Percentiles rank a stretch among this genome's conserved stretches.
Evolutionary conservation across 2,329 filamentous ascomycete species (phyloP).

Genomic region (Neopestalotiopsis rosae): DNA sequence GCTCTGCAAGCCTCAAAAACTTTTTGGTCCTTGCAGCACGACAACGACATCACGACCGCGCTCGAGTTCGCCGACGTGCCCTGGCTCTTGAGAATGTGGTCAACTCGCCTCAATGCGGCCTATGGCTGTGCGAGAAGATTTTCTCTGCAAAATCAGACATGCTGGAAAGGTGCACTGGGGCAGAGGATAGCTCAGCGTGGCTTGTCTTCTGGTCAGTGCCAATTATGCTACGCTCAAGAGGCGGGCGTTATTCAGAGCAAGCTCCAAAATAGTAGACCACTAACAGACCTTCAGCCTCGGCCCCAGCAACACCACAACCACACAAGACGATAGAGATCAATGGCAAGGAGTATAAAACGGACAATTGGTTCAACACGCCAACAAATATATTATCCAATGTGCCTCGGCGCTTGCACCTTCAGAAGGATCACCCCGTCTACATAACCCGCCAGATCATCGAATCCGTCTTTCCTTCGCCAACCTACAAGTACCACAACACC

Average conservation of each 20-base stretch:
- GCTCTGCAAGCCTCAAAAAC: slow-evolving; percentile 4
- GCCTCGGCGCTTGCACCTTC: slow-evolving; percentile 83
- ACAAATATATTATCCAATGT: slow-evolving; percentile 76
- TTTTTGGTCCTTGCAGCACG: neutral
- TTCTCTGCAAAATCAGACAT: neutral
- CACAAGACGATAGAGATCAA: slow-evolving; percentile 57
- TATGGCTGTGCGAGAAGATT: slow-evolving; percentile 24
- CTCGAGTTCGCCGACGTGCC: neutral
- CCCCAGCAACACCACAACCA: slow-evolving; percentile 27
- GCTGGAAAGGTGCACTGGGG: slow-evolving; percentile 17
- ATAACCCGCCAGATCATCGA: slow-evolving; percentile 94
- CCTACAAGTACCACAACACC: slow-evolving; percentile 77
- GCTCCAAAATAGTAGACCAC: slow-evolving; percentile 14
- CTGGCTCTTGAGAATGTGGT: slow-evolving; percentile 30
- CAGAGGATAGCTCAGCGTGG: slow-evolving; percentile 25
- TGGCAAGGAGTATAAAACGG: slow-evolving; percentile 67
- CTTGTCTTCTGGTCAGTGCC: slow-evolving; percentile 31
- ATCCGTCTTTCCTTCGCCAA: slow-evolving; percentile 77
- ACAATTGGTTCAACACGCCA: slow-evolving; percentile 87
- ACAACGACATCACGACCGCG: slow-evolving; percentile 9
- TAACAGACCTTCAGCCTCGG: slow-evolving; percentile 24
- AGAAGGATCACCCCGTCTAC: slow-evolving; percentile 84
- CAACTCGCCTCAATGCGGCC: slow-evolving; percentile 30
- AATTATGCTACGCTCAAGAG: neutral
- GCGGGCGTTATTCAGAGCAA: neutral